Conservation (phyloP, 176 grass and related monocot species). For the Oryza coarctata region DNA sequence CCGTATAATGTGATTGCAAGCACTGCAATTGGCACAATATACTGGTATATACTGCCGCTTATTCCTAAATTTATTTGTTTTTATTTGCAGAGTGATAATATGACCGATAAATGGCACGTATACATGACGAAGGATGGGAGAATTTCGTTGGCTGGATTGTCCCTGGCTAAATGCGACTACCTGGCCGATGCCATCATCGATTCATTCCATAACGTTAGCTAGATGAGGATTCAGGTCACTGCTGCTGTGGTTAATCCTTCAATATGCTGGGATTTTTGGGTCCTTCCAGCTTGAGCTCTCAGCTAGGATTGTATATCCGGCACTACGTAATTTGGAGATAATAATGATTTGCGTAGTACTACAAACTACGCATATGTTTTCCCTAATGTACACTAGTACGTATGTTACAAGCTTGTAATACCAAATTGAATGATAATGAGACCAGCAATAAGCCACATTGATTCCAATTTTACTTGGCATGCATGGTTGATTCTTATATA, state of each 20-base stretch:
- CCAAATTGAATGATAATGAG: not conserved
- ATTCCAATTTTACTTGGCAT: not conserved
- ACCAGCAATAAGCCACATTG: not conserved
- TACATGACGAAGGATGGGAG: conserved; percentile 98
- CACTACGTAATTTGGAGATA: not conserved
- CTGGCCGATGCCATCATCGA: conserved; percentile 91
- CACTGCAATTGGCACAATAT: no score
- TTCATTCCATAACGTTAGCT: conserved; percentile 82
- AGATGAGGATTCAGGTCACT: conserved; percentile 20
- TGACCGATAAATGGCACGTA: conserved; percentile 92
- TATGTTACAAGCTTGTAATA: not conserved
- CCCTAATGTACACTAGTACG: not conserved
- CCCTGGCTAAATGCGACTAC: conserved; percentile 81
- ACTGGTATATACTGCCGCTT: not conserved
- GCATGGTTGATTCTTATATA: not conserved
- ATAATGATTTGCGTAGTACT: not conserved
- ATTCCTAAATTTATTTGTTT: not conserved
- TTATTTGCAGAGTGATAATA: conserved; percentile 71
- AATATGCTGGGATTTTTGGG: conserved; percentile 49
- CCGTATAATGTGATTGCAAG: no score
- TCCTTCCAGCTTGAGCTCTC: conserved; percentile 44
- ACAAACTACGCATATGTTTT: not conserved
- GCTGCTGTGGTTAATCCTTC: not conserved
- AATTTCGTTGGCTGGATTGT: conserved; percentile 85
- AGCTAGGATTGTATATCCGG: not conserved